phyloP scores from a whole-genome alignment of 2,329 filamentous ascomycete species.

The Venturia aucupariae region DNA sequence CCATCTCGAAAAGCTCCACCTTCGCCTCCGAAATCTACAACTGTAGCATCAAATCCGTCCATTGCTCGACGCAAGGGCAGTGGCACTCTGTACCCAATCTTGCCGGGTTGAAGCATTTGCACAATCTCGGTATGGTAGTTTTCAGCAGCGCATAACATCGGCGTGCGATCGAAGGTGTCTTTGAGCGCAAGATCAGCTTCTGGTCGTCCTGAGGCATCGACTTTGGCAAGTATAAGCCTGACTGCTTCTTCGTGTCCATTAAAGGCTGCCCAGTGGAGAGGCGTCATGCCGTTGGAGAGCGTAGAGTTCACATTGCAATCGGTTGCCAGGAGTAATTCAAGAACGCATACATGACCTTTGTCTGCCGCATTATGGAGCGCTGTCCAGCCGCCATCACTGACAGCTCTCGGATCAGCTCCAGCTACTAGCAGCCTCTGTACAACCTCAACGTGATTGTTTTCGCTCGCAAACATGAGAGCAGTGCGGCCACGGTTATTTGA shows the following conservation, averaged over 20 bases:
- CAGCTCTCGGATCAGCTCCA: slow-evolving; percentile 22
- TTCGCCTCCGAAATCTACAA: slow-evolving; percentile 28
- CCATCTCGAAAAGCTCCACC: slow-evolving; percentile 24
- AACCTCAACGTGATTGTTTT: slow-evolving; percentile 25
- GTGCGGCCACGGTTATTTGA: slow-evolving; percentile 28
- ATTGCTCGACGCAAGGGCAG: slow-evolving; percentile 27
- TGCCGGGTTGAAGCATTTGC: slow-evolving; percentile 32
- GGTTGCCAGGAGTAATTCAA: slow-evolving; percentile 14
- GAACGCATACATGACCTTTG: slow-evolving; percentile 13
- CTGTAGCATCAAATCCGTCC: slow-evolving; percentile 30
- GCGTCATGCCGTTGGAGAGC: slow-evolving; percentile 27
- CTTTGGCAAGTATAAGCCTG: slow-evolving; percentile 24
- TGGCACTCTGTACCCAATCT: slow-evolving; percentile 28
- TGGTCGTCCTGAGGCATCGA: slow-evolving; percentile 16
- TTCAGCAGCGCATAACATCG: slow-evolving; percentile 34
- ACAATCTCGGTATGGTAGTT: slow-evolving; percentile 33
- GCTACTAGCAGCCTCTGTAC: slow-evolving; percentile 23
- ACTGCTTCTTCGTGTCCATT: slow-evolving; percentile 29
- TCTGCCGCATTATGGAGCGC: slow-evolving; percentile 20
- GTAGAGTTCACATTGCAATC: slow-evolving; percentile 20
- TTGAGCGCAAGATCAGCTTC: slow-evolving; percentile 30
- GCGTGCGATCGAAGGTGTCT: slow-evolving; percentile 37
- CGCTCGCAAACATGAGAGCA: slow-evolving; percentile 23
- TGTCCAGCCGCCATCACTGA: slow-evolving; percentile 21
- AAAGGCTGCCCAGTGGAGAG: slow-evolving; percentile 29